Evolutionary conservation across 2,329 filamentous ascomycete genomes (phyloP), one percentile per base, ranked within the genome.

Genomic region (Diplodia intermedia): DNA sequence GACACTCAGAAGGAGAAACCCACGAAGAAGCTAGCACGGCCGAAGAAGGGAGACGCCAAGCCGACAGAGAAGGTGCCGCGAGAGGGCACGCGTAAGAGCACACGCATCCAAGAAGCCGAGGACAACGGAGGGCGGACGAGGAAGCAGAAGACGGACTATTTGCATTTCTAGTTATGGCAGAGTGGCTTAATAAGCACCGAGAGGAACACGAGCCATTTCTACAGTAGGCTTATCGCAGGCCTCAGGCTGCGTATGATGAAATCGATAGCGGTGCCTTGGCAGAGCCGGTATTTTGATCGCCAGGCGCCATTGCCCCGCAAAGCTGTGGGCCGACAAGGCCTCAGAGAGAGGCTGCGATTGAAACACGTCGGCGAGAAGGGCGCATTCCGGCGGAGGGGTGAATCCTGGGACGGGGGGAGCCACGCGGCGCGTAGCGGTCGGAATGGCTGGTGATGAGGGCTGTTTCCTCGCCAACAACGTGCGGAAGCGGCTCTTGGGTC

Each of bases 31-130:
- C 54, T 50, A 15, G 66, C 20, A n/a, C 55, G 26, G 12, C 36
- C 20, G 33, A 69, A 50, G 60, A 65, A 49, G 49, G 49, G 6
- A 33, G 31, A 53, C 4, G 18, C 56, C 26, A 57, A 57, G 38
- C 14, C 63, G 1, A 40, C 31, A 52, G 43, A 67, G 31, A 57
- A 63, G 31, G 49, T 20, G 18, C 40, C 61, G 18, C 49, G 50
- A 8, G 70, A 73, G 66, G 72, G 71, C 2, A 70, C 70, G 62
- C 65, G 72, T 47, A 75, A 68, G 65, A 75, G 71, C 61, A 65
- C 69, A 20, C 70, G 72, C 55, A 65, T 71, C 29, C 43, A 36
- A n/a, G 20, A 47, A n/a, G 31, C 54, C 6, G 57, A 62, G n/a
- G 29, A 9, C 43, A 23, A 23, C 7, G 54, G 54, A n/a, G 54